Evolutionary conservation across 192 early-diverging fungal genomes (phyloP).

Genomic region (Gaertneriomyces semiglobifer): DNA sequence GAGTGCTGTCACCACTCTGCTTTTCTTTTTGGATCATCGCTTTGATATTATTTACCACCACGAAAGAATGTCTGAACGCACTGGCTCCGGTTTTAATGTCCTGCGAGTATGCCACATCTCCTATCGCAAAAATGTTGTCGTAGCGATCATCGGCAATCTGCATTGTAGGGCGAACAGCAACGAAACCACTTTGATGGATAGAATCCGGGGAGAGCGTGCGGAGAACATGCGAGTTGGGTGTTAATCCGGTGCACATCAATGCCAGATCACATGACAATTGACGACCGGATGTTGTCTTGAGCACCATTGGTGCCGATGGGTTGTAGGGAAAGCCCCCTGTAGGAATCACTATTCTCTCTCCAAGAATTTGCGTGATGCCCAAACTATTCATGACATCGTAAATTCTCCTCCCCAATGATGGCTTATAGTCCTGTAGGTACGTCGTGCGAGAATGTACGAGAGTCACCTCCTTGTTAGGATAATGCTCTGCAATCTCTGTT

Average conservation of each 20-base stretch:
- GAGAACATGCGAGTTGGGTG: constrained; percentile 63
- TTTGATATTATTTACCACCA: constrained; percentile 9
- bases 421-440: constrained; percentile 11
- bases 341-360: constrained; percentile 46
- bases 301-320: constrained; percentile 19
- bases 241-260: constrained; percentile 65
- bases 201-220: constrained; percentile 52
- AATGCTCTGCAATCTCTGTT: constrained; percentile 66
- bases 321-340: constrained; percentile 30
- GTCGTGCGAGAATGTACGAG: constrained; percentile 61
- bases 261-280: constrained; percentile 56
- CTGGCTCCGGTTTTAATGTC: constrained; percentile 45
- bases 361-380: constrained; percentile 44
- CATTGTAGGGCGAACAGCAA: constrained; percentile 66
- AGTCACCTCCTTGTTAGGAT: constrained; percentile 58
- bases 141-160: constrained; percentile 58
- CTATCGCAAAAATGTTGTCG: constrained; percentile 69
- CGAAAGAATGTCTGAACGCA: constrained; percentile 11
- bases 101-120: constrained; percentile 60
- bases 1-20: not conserved
- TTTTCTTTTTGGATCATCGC: constrained; percentile 2
- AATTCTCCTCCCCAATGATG: not conserved
- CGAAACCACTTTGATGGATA: constrained; percentile 52
- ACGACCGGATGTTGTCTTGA: constrained; percentile 42
- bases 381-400: constrained; percentile 30